phyloP scores from a whole-genome alignment of 176 grass and related monocot genomes.

The Themeda triandra region DNA sequence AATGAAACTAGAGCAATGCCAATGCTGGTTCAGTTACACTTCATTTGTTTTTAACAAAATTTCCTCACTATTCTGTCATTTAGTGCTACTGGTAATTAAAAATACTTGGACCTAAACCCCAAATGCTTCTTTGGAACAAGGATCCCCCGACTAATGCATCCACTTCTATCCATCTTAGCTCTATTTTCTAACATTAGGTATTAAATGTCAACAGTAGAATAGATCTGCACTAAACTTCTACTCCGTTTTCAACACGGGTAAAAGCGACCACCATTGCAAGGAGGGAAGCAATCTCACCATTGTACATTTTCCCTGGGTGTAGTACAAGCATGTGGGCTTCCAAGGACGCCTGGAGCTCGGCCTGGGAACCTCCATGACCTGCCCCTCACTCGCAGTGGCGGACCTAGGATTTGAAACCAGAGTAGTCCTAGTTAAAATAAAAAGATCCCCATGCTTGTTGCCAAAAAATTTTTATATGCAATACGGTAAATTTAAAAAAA shows the following conservation, averaged over 20 bases:
- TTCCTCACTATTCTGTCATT: not conserved
- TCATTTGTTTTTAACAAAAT: not conserved
- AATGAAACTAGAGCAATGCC: not conserved
- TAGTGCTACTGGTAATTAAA: not conserved
- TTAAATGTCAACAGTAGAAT: not conserved
- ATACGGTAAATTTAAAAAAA: too few species aligned
- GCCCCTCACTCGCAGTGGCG: not conserved
- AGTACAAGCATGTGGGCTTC: slow-evolving; percentile 87
- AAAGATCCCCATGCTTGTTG: too few species aligned
- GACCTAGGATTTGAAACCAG: not conserved
- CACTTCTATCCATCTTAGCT: not conserved
- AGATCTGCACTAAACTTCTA: not conserved
- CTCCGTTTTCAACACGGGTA: not conserved
- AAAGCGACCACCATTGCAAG: not conserved
- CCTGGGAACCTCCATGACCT: slow-evolving; percentile 11
- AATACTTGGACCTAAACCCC: not conserved
- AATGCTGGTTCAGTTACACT: not conserved
- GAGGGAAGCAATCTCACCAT: slow-evolving; percentile 45
- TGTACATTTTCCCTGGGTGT: slow-evolving; percentile 77
- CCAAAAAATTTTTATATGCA: too few species aligned
- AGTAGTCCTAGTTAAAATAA: not conserved
- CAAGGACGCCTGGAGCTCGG: slow-evolving; percentile 36
- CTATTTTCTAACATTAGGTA: not conserved
- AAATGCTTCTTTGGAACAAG: not conserved
- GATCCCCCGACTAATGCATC: not conserved